A percentile compares a stretch with the other conserved stretches of the same genome.
These are phyloP conservation scores for Jackrogersella minutella DNA, from an alignment of 495 filamentous ascomycete species.

Conservation along the genomic window DNA sequence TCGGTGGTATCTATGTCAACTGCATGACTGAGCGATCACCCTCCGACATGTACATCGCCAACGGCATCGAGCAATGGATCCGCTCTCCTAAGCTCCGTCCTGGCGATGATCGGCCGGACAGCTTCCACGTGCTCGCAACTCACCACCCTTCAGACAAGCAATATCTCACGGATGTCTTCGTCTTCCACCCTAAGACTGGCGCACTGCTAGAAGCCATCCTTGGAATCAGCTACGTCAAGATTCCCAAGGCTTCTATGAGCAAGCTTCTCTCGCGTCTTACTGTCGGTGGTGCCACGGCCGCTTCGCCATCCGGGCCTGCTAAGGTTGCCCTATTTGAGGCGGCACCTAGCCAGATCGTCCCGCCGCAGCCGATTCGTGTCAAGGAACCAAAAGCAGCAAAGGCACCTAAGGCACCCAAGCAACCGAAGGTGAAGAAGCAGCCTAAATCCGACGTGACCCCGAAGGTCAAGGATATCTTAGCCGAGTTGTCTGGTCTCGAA, in stretches of 20 bases:
- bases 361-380: background rate
- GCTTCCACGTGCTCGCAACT: constrained; percentile 56
- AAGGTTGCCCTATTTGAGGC: constrained; percentile 29
- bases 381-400: constrained; percentile 3
- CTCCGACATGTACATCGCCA: constrained; percentile 59
- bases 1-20: constrained; percentile 62
- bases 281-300: constrained; percentile 10
- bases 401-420: constrained; percentile 20
- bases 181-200: constrained; percentile 56
- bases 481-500: constrained; percentile 57
- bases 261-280: constrained; percentile 42
- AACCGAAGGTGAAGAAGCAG: constrained; percentile 27
- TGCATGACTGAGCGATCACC: constrained; percentile 55
- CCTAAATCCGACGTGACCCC: constrained; percentile 36
- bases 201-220: constrained; percentile 57
- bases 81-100: constrained; percentile 50
- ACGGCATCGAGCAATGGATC: constrained; percentile 57
- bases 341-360: constrained; percentile 33
- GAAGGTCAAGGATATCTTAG: constrained; percentile 43
- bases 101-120: constrained; percentile 38
- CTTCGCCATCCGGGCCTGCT: constrained; percentile 17
- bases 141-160: constrained; percentile 49
- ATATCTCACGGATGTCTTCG: constrained; percentile 60
- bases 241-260: constrained; percentile 55
- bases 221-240: constrained; percentile 57